phyloP scores from a whole-genome alignment of 2,329 filamentous ascomycete genomes.

The Colletotrichum scovillei region DNA sequence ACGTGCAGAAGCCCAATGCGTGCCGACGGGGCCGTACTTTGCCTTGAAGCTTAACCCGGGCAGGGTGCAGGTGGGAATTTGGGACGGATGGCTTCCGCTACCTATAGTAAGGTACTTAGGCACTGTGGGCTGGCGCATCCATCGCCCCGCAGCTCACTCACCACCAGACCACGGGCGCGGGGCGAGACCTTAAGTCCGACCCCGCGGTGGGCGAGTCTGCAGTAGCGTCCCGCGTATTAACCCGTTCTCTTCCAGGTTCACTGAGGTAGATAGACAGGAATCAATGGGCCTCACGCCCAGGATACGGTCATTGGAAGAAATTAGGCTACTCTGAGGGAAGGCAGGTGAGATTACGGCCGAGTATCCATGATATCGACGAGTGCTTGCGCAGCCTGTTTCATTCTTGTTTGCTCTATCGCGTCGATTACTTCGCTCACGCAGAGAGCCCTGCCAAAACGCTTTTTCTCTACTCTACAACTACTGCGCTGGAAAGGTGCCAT shows the following conservation, averaged over 20 bases:
- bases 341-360: neutral
- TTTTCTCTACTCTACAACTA: slow-evolving; percentile 13
- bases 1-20: slow-evolving; percentile 20
- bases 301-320: neutral
- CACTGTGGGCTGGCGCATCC: neutral
- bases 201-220: neutral
- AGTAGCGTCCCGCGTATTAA: neutral
- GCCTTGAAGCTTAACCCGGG: neutral
- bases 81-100: neutral
- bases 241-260: neutral
- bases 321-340: neutral
- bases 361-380: neutral
- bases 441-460: neutral
- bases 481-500: slow-evolving; percentile 14
- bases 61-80: neutral
- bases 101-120: too few species aligned
- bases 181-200: slow-evolving; percentile 4
- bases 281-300: neutral
- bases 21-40: neutral
- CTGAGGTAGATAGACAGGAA: neutral
- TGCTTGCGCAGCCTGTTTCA: neutral
- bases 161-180: neutral
- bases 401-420: neutral
- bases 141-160: neutral
- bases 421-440: slow-evolving; percentile 19